A percentile compares a stretch with the other conserved stretches of the same genome.
Evolutionary conservation across 805 yeast genomes (phyloP).

Genomic region (Candida nanaspora): DNA sequence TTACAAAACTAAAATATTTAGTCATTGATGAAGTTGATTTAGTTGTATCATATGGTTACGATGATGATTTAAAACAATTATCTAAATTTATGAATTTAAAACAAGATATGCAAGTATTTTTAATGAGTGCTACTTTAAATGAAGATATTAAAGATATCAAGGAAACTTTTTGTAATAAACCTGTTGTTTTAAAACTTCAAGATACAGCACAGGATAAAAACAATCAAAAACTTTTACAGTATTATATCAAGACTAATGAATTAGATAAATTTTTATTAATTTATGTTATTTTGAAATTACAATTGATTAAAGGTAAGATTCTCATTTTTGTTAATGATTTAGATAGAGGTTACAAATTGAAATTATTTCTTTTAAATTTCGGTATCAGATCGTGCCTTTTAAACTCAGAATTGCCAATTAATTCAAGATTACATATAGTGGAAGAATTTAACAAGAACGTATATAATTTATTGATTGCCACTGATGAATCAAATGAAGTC

Average conservation of each 20-base stretch:
- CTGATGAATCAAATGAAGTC: slow-evolving; percentile 75
- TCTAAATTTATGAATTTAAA: slow-evolving; percentile 60
- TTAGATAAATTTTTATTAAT: slow-evolving; percentile 86
- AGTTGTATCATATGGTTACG: slow-evolving; percentile 82
- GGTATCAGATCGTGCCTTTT: slow-evolving; percentile 85
- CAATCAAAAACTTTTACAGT: slow-evolving; percentile 62
- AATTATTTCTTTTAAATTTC: slow-evolving; percentile 87
- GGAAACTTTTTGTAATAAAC: slow-evolving; percentile 68
- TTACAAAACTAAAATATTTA: slow-evolving; percentile 54
- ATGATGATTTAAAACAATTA: slow-evolving; percentile 70
- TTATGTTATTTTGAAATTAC: slow-evolving; percentile 86
- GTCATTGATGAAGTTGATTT: slow-evolving; percentile 96
- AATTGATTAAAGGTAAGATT: slow-evolving; percentile 85
- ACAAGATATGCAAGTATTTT: slow-evolving; percentile 74
- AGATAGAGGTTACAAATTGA: slow-evolving; percentile 91
- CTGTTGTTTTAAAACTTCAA: slow-evolving; percentile 77
- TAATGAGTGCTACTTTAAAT: slow-evolving; percentile 94
- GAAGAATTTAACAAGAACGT: slow-evolving; percentile 91
- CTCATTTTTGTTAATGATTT: slow-evolving; percentile 86
- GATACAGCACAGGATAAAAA: slow-evolving; percentile 38
- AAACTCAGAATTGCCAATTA: slow-evolving; percentile 87
- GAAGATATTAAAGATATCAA: slow-evolving; percentile 80
- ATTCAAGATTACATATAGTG: slow-evolving; percentile 89
- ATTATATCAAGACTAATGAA: slow-evolving; percentile 79
- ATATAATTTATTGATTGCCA: slow-evolving; percentile 83